phyloP scores from a whole-genome alignment of 768 basidiomycete genomes.

The Tephrocybe sp. region DNA sequence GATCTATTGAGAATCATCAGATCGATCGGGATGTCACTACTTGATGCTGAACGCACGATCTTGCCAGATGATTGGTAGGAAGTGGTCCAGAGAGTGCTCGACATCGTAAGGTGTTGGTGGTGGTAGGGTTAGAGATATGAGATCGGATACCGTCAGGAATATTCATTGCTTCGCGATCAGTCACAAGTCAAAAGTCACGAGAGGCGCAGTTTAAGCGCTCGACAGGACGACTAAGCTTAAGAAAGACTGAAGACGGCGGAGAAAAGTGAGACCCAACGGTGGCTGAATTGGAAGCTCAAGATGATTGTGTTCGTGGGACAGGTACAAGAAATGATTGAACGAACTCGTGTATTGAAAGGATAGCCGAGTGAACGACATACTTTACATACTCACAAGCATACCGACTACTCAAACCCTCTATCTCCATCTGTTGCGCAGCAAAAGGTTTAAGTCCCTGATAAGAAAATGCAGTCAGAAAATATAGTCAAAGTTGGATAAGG shows the following conservation, averaged over 20 bases:
- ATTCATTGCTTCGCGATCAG: background rate
- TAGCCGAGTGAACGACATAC: background rate
- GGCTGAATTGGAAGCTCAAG: background rate
- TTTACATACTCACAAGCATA: background rate
- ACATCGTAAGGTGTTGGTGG: slow-evolving; percentile 35
- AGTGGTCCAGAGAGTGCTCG: slow-evolving; percentile 61
- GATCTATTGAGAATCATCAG: slow-evolving; percentile 33
- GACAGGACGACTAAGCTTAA: background rate
- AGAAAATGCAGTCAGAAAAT: slow-evolving; percentile 5
- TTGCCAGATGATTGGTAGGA: slow-evolving; percentile 42
- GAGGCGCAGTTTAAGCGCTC: background rate
- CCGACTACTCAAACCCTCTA: too few species aligned
- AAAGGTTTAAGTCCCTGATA: background rate
- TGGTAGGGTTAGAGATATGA: background rate
- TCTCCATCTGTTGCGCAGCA: too few species aligned
- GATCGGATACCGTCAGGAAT: background rate
- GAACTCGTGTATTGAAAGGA: slow-evolving; percentile 1
- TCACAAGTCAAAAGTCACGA: background rate
- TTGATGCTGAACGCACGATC: slow-evolving; percentile 38
- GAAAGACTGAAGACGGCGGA: too few species aligned
- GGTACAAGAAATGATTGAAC: background rate
- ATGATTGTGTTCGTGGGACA: background rate
- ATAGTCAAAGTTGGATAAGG: background rate
- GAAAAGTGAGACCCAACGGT: too few species aligned
- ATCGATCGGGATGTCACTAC: background rate